Evolutionary conservation across 192 early-diverging fungal species (phyloP).

Genomic region (Blastocladiella britannica): DNA sequence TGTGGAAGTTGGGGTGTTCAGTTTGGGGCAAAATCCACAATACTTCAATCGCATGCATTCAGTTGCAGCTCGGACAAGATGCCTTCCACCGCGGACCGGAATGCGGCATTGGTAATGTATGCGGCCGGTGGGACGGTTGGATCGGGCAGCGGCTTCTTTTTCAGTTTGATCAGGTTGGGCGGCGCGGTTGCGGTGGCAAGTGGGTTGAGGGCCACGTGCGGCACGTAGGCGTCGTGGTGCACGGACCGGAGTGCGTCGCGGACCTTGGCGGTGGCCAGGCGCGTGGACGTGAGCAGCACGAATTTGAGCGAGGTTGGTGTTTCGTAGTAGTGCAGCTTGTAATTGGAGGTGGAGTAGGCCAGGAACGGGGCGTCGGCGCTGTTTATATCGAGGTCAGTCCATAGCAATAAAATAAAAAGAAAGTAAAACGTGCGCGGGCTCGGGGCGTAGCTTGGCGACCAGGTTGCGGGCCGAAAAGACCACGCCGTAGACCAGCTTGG

Average conservation of each 20-base stretch:
- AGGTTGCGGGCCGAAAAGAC: constrained; percentile 75
- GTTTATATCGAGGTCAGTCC: no score
- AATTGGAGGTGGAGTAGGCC: constrained; percentile 55
- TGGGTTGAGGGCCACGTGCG: constrained; percentile 82
- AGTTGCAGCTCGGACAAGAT: no score
- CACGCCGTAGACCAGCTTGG: constrained; percentile 92
- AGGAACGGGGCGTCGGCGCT: constrained; percentile 37
- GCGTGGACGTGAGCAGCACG: constrained; percentile 63
- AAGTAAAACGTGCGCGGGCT: neutral
- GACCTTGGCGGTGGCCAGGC: constrained; percentile 27
- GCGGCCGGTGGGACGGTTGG: neutral
- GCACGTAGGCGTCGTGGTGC: constrained; percentile 73
- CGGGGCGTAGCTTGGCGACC: constrained; percentile 47
- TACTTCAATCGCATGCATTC: no score
- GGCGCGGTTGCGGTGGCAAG: constrained; percentile 12
- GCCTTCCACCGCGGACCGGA: neutral
- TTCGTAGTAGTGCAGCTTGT: constrained; percentile 81
- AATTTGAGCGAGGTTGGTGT: constrained; percentile 72
- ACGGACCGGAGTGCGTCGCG: constrained; percentile 54
- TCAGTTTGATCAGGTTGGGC: no score
- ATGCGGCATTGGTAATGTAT: neutral
- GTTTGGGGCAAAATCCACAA: no score
- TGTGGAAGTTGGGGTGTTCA: no score
- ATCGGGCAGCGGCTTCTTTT: neutral
- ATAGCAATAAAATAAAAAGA: no score